Evolutionary conservation across 352 stramenopile genomes (phyloP), one percentile per base, ranked within the genome.

Genomic region (Globisporangium mamillatum): DNA sequence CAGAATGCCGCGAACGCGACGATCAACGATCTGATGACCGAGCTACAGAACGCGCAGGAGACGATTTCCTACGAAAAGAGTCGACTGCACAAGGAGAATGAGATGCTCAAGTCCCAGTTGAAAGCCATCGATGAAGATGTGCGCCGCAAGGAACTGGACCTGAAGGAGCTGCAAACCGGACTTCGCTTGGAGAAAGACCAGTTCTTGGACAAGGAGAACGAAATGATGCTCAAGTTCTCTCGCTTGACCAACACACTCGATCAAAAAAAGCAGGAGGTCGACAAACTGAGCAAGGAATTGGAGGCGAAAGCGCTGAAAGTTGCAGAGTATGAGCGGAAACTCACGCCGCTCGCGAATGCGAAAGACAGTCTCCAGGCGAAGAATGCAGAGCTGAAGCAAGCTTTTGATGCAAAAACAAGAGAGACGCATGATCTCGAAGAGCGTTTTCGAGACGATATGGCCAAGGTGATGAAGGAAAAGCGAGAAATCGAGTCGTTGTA

Each of bases 1-100:
- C 85, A 93, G 66, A 89, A 61, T 65, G 85, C 85, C 5, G 85
- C 85, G 16, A 93, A 93, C 70, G 85, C 85, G 0, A 93, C 85
- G 8, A 91, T 93, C 56, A 89, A 93, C 64, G 85, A 93, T 25
- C 66, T 93, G 2, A 78, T 91, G 56, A 63, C 48, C 6, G 85
- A 93, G 64, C 44, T 93, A 9, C 84, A 91, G 63, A 71, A 71
- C 27, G 76, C 76, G 7, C 82, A 91, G 22, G 85, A 93, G 36
- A 71, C 80, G 29, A 69, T 88, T 20, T 72, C 76, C 14, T 76
- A 80, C 9, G 85, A 93, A 24, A 85, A 87, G 24, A 76, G 53
- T 54, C 79, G 80, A 4, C 70, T 71, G 0, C 70, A 78, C 25
- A 91, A 91, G 57, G 85, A 93, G 14, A 69, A 70, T 38, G 78